Base-by-base conservation (phyloP, 495 filamentous ascomycete genomes). In the Parmelia sp. region DNA sequence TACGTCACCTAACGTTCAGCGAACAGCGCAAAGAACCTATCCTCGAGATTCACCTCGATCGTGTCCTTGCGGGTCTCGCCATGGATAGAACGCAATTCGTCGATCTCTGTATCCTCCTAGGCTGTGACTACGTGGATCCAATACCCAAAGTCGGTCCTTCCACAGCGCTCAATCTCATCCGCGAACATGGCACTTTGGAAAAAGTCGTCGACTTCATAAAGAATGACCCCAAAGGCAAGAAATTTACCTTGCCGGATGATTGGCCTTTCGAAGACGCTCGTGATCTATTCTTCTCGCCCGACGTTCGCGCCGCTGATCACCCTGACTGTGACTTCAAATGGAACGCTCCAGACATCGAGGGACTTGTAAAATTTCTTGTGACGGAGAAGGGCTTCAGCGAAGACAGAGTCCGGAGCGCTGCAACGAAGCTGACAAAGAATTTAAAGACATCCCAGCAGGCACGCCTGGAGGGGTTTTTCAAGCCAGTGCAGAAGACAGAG, bases 21-120 rank as follows among this genome's bases (percentile, higher is more conserved):
- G 94, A 99, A 77, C 92, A 96, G 77, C 83, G 91, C 64, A 97
- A 97, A 79, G 92, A 97, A 73, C 94, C 94, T 1, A 96, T 99
- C 65, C 93, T 92, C 69, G 94, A 99, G 75, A 94, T 99, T 55
- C 85, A 91, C 69, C 76, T 96, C 56, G 86, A 88, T 64, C 89
- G 87, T 70, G 92, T 90, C 4, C 77, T 99, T 42, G 87, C 89
- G 60, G 92, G 91, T 3, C 77, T 99, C 33, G 82, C 79, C 56
- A 96, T 97, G 90, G 90, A 96, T 45, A 81, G 88, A 57, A 83
- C 84, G 42, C 44, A 96, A 88, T 99, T 99, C 70, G 90, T 97
- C 60, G 94, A 99, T 72, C 87, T 99, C 49, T 97, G 94, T 72
- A 97, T 99, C 68, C 87, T 99, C 25, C 88, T 99, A 27, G 94